Percentiles rank a stretch among this genome's conserved stretches.
Conservation (phyloP, 208 protist species). For the Leptomonas seymouri region DNA sequence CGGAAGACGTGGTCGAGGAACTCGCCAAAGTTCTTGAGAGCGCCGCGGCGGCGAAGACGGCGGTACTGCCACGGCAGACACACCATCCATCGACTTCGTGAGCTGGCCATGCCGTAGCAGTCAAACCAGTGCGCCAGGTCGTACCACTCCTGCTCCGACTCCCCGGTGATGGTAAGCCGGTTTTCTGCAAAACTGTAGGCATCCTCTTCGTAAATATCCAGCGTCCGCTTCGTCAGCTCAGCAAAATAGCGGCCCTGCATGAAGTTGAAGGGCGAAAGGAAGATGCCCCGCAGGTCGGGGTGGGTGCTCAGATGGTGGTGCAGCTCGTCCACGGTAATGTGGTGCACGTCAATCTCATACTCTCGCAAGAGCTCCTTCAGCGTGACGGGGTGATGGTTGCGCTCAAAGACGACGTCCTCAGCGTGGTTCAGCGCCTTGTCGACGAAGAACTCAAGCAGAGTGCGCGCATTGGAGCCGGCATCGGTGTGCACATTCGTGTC, state of each 20-base stretch:
- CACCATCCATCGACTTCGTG: conserved; percentile 97
- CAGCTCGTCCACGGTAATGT: conserved; percentile 89
- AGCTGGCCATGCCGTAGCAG: conserved; percentile 95
- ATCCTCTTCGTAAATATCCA: conserved; percentile 85
- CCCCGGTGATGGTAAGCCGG: conserved; percentile 80
- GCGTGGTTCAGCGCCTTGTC: conserved; percentile 89
- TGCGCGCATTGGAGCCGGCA: conserved; percentile 84
- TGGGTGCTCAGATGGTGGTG: conserved; percentile 80
- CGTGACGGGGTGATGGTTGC: conserved; percentile 79
- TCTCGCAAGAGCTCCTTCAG: conserved; percentile 73
- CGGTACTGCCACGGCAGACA: conserved; percentile 93
- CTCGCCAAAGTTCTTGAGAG: conserved; percentile 93
- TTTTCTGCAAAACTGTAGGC: conserved; percentile 89
- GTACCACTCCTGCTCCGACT: conserved; percentile 93
- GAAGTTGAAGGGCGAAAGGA: conserved; percentile 86
- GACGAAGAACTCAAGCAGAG: conserved; percentile 89
- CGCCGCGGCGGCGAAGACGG: conserved; percentile 74
- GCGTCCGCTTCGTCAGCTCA: conserved; percentile 86
- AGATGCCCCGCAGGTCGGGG: conserved; percentile 66
- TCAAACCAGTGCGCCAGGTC: conserved; percentile 96
- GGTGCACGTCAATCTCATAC: conserved; percentile 77
- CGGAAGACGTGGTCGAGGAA: conserved; percentile 97
- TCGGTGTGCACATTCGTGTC: conserved; percentile 93
- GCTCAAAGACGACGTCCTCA: conserved; percentile 90
- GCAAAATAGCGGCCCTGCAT: conserved; percentile 95